These are phyloP conservation scores for Podosphaera leucotricha DNA, from an alignment of 2,329 filamentous ascomycete genomes.

Conservation along the genomic window DNA sequence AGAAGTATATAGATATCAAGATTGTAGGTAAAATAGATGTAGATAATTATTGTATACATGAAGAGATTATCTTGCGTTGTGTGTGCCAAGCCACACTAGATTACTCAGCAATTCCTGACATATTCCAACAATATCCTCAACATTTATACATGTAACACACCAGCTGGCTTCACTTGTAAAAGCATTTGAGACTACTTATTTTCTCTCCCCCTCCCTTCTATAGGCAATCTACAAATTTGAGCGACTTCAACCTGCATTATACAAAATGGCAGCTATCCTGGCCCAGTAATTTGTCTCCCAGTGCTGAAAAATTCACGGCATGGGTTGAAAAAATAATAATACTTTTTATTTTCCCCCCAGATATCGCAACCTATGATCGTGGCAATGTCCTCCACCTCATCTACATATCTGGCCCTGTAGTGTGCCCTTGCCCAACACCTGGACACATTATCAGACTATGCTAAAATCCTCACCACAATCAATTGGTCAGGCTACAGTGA, in stretches of 20 bases:
- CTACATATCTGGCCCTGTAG: not conserved
- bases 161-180: no score
- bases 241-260: conserved; percentile 1
- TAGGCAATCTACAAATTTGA: no score
- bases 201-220: no score
- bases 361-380: not conserved
- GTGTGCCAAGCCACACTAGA: no score
- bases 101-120: no score
- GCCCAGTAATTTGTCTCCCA: not conserved
- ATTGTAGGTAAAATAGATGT: no score
- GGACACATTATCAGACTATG: not conserved
- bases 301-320: not conserved
- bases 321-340: not conserved
- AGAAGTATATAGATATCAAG: no score
- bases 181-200: no score
- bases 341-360: not conserved
- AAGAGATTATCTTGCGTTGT: no score
- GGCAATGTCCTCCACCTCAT: not conserved
- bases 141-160: no score
- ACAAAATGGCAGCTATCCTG: not conserved
- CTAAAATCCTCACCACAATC: not conserved
- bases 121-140: no score
- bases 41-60: no score
- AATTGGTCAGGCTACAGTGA: not conserved
- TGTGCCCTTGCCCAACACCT: not conserved